Evolutionary conservation across 2,329 filamentous ascomycete species (phyloP).

Genomic region (Elsinoe ampelina): DNA sequence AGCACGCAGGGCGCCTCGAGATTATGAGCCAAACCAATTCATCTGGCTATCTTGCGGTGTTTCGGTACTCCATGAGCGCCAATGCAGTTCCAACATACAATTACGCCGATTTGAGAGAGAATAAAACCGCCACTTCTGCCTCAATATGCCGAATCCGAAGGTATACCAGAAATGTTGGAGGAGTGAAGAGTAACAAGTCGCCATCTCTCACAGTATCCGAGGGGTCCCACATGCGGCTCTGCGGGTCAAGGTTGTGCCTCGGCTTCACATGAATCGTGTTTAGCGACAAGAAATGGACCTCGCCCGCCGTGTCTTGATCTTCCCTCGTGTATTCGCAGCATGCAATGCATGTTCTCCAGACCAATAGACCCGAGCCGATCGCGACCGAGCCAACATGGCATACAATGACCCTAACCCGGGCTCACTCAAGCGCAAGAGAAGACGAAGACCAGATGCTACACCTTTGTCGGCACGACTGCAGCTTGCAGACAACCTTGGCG

Average conservation of each 20-base stretch:
- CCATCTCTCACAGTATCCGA: too few species aligned
- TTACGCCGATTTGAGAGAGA: too few species aligned
- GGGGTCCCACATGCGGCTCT: neutral
- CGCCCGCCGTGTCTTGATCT: neutral
- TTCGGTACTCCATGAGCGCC: too few species aligned
- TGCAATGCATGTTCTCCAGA: neutral
- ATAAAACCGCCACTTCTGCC: too few species aligned
- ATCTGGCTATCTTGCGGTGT: too few species aligned
- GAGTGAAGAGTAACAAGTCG: too few species aligned
- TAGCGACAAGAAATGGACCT: slow-evolving; percentile 5
- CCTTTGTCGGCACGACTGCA: slow-evolving; percentile 71
- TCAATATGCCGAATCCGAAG: too few species aligned
- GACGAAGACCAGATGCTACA: slow-evolving; percentile 53
- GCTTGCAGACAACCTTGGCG: slow-evolving; percentile 75
- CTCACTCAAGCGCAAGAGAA: slow-evolving; percentile 43
- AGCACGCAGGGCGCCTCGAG: too few species aligned
- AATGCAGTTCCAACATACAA: too few species aligned
- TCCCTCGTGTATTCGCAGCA: neutral
- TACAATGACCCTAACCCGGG: slow-evolving; percentile 34
- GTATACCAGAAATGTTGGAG: neutral
- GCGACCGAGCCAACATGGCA: slow-evolving; percentile 30
- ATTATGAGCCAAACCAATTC: too few species aligned
- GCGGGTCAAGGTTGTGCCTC: neutral
- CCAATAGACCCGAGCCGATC: neutral
- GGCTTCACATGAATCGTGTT: slow-evolving; percentile 5